Percentiles rank a stretch among this genome's conserved stretches.
Conservation (phyloP, 352 stramenopile genomes). For the Globisporangium uncinulatum region DNA sequence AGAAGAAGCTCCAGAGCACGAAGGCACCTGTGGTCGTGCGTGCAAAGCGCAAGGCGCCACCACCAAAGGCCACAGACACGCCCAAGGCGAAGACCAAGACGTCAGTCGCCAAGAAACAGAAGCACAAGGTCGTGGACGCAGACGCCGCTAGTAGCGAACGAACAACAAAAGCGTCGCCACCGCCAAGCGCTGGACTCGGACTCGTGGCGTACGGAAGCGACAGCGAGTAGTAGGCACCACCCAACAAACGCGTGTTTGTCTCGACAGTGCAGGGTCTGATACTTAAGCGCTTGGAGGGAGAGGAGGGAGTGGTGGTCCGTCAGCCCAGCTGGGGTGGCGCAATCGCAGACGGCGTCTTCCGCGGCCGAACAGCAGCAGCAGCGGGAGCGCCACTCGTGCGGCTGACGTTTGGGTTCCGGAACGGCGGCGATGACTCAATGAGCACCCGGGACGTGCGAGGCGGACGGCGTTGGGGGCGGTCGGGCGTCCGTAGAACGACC, state of each 20-base stretch:
- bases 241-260: background rate
- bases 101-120: constrained; percentile 12
- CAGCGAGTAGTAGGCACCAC: constrained; percentile 15
- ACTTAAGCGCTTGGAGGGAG: background rate
- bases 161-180: constrained; percentile 11
- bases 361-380: constrained; percentile 9
- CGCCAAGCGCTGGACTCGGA: constrained; percentile 14
- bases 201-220: constrained; percentile 68
- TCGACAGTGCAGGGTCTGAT: background rate
- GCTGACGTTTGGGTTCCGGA: constrained; percentile 38
- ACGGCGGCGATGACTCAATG: constrained; percentile 70
- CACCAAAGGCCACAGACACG: background rate
- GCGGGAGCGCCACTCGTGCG: constrained; percentile 4
- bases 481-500: constrained; percentile 74
- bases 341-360: constrained; percentile 15
- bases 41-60: constrained; percentile 43
- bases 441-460: constrained; percentile 41
- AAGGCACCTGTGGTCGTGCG: constrained; percentile 35
- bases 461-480: constrained; percentile 56
- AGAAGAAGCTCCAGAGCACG: constrained; percentile 32
- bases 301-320: background rate
- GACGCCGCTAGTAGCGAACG: constrained; percentile 7
- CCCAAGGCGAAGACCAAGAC: constrained; percentile 6
- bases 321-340: constrained; percentile 20
- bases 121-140: constrained; percentile 4